Base-by-base conservation (phyloP, 2,329 filamentous ascomycete genomes). In the Aspergillus nomiae region DNA sequence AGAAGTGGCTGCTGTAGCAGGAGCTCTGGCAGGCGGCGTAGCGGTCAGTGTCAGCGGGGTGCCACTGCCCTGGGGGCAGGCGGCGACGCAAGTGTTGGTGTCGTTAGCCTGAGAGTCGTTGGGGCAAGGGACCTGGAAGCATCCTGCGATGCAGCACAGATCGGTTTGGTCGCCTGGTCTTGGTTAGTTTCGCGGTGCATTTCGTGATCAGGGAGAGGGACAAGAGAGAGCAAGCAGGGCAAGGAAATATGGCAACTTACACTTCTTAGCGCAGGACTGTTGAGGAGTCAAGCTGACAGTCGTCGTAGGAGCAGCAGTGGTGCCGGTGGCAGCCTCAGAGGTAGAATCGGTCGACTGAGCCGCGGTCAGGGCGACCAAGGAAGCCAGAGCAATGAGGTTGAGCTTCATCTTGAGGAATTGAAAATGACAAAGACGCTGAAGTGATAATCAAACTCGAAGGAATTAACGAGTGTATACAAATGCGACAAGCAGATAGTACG, bases 21-120 rank as follows among this genome's bases (percentile, higher is more conserved):
- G 71, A 69, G 58, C 81, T 75, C 70, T 83, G 78, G 73, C 85
- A 87, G 55, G 77, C 65, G 64, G 79, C 77, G 68, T 82, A 86
- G 63, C 74, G 74, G 58, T 80, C 66, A 38, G 80, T 82, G 63
- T 81, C 83, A 14, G 72, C 73, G 78, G 71, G 34, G 80, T 77
- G 51, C 84, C 84, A 65, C 80, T 78, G 60, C 84, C 84, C 77
- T 86, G 83, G 61, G 82, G 80, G 73, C 85, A 87, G 59, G 80
- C 77, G 53, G 78, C 78, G 54, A 83, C 83, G 69, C 85, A 87
- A 56, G 78, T 74, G 70, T 78, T 84, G 71, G 83, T 86, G 62
- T 80, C 77, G 69, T 84, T 80, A 69, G 78, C 82, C 73, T 83
- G 79, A 55, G 72, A 70, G n/a, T 80, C 77, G 72, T 81, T 81